These are phyloP conservation scores for Pestalotiopsis sp. DNA, from an alignment of 2,329 filamentous ascomycete genomes.

Conservation along the genomic window DNA sequence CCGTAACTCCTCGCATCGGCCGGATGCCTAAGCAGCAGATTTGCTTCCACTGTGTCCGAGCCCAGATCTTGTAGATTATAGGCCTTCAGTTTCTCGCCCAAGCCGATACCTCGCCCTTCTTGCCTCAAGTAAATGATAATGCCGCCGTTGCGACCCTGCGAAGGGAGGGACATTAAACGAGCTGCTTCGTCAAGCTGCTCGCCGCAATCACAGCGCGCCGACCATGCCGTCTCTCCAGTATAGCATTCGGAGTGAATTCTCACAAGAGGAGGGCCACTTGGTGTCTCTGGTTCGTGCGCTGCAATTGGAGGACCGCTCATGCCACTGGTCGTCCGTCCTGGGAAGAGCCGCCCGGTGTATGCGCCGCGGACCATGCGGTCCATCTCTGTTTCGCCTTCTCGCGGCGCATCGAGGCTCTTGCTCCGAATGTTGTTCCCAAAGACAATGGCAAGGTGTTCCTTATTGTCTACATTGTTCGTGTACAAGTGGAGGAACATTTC, in stretches of 20 bases:
- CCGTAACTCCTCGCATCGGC: slow-evolving; percentile 95
- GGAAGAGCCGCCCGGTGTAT: slow-evolving; percentile 85
- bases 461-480: slow-evolving; percentile 88
- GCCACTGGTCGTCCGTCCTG: slow-evolving; percentile 78
- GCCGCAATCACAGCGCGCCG: slow-evolving; percentile 94
- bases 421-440: slow-evolving; percentile 86
- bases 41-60: slow-evolving; percentile 97
- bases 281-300: slow-evolving; percentile 14
- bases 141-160: slow-evolving; percentile 66
- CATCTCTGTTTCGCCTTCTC: slow-evolving; percentile 80
- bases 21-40: slow-evolving; percentile 85
- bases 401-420: slow-evolving; percentile 68
- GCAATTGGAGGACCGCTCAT: slow-evolving; percentile 42
- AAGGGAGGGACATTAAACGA: slow-evolving; percentile 80
- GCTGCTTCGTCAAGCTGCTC: slow-evolving; percentile 97
- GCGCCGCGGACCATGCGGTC: slow-evolving; percentile 94
- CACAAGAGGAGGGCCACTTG: slow-evolving; percentile 68
- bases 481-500: slow-evolving; percentile 99
- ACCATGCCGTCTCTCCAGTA: slow-evolving; percentile 98
- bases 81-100: slow-evolving; percentile 94
- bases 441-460: slow-evolving; percentile 96
- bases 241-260: slow-evolving; percentile 98
- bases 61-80: slow-evolving; percentile 97
- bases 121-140: slow-evolving; percentile 96
- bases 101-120: slow-evolving; percentile 92